Base-by-base conservation (phyloP, 1,284 basidiomycete genomes). In the Boletus semigastroideus region DNA sequence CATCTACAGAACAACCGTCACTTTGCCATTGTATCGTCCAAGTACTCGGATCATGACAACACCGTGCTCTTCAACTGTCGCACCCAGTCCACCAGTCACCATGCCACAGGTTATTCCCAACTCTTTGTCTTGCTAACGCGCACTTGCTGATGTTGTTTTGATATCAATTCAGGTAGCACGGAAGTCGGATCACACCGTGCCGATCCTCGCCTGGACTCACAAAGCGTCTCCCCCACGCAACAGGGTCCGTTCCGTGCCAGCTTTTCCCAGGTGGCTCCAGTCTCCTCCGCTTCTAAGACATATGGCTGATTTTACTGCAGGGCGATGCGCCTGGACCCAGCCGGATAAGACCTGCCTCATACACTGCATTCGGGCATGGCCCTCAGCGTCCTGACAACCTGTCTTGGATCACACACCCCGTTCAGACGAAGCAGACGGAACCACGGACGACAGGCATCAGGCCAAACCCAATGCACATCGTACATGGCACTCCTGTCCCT, bases 231-330 rank as follows among this genome's bases (percentile, higher is more conserved):
- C 9, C 13, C 30, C 30, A 20, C 25, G 28, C 47, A 17, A 28
- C 49, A 36, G 20, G 10, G 27, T 17, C 40, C 45, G 28, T 41
- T 49, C 34, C 14, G 40, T 27, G n/a, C 39, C 47, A 20, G 37
- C 12, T 6, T 19, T 44, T 20, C 20, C 14, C 58, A 59, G 49
- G 59, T 62, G 20, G 52, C 43, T 25, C 25, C n/a, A 38, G 16
- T 37, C 41, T 33, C 6, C 33, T 47, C 19, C 34, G 1, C 31
- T 40, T 34, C 20, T 42, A 16, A 27, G 22, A 30, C 10, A 38
- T 36, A 19, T 44, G 40, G 30, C 44, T 57, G 33, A 64, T 52
- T 37, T 53, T 12, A 33, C 45, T 31, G 17, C 40, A 66, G 65
- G 44, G 28, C 37, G 48, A 17, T 14, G 53, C 43, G 11, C 41